These are phyloP conservation scores for Panicum hallii DNA, from an alignment of 202 grass and related monocot genomes.

Conservation along the genomic window DNA sequence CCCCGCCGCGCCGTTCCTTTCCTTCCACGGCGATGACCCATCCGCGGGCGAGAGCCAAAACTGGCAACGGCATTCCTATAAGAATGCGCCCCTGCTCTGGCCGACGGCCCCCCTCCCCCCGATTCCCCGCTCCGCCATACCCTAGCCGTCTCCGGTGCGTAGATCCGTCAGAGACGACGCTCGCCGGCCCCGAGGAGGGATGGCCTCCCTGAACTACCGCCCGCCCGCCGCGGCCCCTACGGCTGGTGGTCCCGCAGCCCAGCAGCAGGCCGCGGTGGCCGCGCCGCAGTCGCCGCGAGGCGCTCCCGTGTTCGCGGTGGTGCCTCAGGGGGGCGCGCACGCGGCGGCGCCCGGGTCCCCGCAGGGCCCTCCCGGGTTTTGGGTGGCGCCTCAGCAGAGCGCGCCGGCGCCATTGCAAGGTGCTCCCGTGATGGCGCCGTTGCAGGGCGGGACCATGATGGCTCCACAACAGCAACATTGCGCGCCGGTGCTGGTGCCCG, in stretches of 20 bases:
- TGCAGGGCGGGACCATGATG: not conserved
- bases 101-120: not conserved
- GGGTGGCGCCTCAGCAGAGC: not conserved
- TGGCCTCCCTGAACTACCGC: not conserved
- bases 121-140: conserved; percentile 13
- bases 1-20: not conserved
- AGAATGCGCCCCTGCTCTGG: not conserved
- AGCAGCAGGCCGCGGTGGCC: not conserved
- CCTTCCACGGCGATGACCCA: conserved; percentile 16
- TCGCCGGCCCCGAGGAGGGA: not conserved
- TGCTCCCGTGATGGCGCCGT: not conserved
- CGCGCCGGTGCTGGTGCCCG: not conserved
- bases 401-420: not conserved
- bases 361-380: not conserved
- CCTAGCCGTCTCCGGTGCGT: conserved; percentile 33
- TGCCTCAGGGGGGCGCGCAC: not conserved
- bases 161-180: not conserved
- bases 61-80: conserved; percentile 2
- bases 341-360: not conserved
- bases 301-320: not conserved
- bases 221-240: not conserved
- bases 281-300: not conserved
- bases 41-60: not conserved
- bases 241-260: not conserved
- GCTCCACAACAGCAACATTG: conserved; percentile 24